These are phyloP conservation scores for Begonia masoniana DNA, from an alignment of 306 rosid genomes.

Conservation along the genomic window DNA sequence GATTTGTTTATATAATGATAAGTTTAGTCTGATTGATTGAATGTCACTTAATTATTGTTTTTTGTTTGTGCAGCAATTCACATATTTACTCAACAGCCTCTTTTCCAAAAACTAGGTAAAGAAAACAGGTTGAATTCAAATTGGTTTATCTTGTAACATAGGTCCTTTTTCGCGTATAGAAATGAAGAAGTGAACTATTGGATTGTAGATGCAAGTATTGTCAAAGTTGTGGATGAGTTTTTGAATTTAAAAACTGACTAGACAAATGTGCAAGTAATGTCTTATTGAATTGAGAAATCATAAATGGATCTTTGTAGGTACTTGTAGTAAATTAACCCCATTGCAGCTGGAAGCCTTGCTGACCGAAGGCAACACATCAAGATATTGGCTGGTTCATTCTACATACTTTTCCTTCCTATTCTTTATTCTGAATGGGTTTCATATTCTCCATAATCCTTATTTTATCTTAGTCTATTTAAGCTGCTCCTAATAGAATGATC, in stretches of 20 bases:
- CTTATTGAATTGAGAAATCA: too few relatives aligned
- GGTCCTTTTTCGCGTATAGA: too few relatives aligned
- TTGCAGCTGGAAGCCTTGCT: conserved; percentile 76
- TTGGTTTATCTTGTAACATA: too few relatives aligned
- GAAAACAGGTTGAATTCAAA: background rate
- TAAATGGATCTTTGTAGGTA: conserved; percentile 18
- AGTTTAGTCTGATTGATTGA: too few relatives aligned
- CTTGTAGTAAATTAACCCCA: conserved; percentile 65
- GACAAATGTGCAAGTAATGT: too few relatives aligned
- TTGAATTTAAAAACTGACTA: conserved; percentile 4
- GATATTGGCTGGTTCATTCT: conserved; percentile 69
- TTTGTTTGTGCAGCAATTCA: conserved; percentile 46
- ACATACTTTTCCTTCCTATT: conserved; percentile 8
- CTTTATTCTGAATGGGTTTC: background rate
- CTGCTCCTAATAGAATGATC: too few relatives aligned
- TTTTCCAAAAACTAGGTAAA: conserved; percentile 59
- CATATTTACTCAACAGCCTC: conserved; percentile 67
- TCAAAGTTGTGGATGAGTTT: too few relatives aligned
- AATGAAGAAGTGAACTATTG: too few relatives aligned
- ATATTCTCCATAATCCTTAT: background rate
- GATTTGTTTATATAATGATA: too few relatives aligned
- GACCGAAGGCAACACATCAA: conserved; percentile 72
- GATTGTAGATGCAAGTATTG: too few relatives aligned
- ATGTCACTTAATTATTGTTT: conserved; percentile 6
- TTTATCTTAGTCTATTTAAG: too few relatives aligned